phyloP scores from a whole-genome alignment of 805 yeast species.

The Candida ovalis region DNA sequence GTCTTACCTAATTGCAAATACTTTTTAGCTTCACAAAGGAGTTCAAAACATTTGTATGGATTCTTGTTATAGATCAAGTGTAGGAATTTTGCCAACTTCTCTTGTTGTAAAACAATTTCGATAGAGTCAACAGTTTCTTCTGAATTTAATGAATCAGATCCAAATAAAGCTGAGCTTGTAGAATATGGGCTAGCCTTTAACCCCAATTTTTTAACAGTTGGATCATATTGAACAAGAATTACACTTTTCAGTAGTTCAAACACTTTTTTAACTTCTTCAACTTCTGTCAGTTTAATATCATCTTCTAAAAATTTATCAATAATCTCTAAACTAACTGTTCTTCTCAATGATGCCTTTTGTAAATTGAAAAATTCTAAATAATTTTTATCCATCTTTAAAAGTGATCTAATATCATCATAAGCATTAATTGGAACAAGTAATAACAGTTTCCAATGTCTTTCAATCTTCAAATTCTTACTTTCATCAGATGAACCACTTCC shows the following conservation, averaged over 20 bases:
- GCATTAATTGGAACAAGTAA: slow-evolving; percentile 46
- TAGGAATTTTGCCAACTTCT: slow-evolving; percentile 63
- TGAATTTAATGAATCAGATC: slow-evolving; percentile 19
- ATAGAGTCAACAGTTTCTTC: slow-evolving; percentile 26
- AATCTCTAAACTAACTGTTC: slow-evolving; percentile 56
- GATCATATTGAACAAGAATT: slow-evolving; percentile 32
- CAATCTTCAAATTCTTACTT: slow-evolving; percentile 23
- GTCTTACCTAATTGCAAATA: slow-evolving; percentile 51
- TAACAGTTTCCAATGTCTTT: slow-evolving; percentile 33
- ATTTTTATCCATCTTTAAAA: slow-evolving; percentile 40
- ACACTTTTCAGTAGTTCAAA: slow-evolving; percentile 56
- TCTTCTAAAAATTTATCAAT: slow-evolving; percentile 50
- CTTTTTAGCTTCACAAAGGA: slow-evolving; percentile 43
- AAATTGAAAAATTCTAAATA: slow-evolving; percentile 53
- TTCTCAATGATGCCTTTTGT: slow-evolving; percentile 50
- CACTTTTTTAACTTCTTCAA: slow-evolving; percentile 54
- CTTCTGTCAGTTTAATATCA: slow-evolving; percentile 34
- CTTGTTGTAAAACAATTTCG: slow-evolving; percentile 46
- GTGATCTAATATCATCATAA: slow-evolving; percentile 33
- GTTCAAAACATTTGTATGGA: slow-evolving; percentile 41
- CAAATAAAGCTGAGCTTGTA: slow-evolving; percentile 23
- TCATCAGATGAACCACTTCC: slow-evolving; percentile 5
- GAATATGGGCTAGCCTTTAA: slow-evolving; percentile 15
- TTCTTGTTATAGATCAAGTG: slow-evolving; percentile 57
- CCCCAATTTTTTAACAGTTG: slow-evolving; percentile 39